These are phyloP conservation scores for Sporothrix luriei DNA, from an alignment of 2,329 filamentous ascomycete species.

Conservation along the genomic window DNA sequence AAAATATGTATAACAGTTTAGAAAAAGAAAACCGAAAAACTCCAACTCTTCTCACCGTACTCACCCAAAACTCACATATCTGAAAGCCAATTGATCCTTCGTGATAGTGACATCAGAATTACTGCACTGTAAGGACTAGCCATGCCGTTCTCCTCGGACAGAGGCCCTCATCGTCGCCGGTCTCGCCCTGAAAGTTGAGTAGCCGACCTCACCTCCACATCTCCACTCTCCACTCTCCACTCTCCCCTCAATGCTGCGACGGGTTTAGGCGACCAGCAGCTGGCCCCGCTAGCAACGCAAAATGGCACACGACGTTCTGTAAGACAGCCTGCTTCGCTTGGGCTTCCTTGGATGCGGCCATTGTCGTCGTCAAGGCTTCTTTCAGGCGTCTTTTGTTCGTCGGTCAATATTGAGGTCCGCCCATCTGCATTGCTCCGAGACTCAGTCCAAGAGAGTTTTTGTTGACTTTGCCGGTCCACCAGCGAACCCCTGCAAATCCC, in stretches of 20 bases:
- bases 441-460: not conserved
- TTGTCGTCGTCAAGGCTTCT: not conserved
- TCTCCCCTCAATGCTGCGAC: slow-evolving; percentile 17
- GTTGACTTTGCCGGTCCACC: not conserved
- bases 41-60: not conserved
- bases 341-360: too few species aligned
- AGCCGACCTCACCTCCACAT: slow-evolving; percentile 16
- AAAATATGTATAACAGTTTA: not conserved
- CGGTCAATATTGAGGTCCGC: too few species aligned
- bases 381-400: too few species aligned
- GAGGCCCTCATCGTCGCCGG: not conserved
- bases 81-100: not conserved
- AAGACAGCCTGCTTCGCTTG: not conserved
- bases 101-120: not conserved
- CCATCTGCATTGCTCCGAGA: not conserved
- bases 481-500: not conserved
- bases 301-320: not conserved
- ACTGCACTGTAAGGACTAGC: too few species aligned
- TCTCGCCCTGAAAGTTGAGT: not conserved
- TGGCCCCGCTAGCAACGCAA: not conserved
- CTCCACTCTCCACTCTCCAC: slow-evolving; percentile 25
- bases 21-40: not conserved
- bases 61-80: not conserved
- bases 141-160: too few species aligned
- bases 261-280: slow-evolving; percentile 15